Evolutionary conservation across 768 basidiomycete genomes (phyloP), one percentile per base, ranked within the genome.

Genomic region (Amanita subjunquillea): DNA sequence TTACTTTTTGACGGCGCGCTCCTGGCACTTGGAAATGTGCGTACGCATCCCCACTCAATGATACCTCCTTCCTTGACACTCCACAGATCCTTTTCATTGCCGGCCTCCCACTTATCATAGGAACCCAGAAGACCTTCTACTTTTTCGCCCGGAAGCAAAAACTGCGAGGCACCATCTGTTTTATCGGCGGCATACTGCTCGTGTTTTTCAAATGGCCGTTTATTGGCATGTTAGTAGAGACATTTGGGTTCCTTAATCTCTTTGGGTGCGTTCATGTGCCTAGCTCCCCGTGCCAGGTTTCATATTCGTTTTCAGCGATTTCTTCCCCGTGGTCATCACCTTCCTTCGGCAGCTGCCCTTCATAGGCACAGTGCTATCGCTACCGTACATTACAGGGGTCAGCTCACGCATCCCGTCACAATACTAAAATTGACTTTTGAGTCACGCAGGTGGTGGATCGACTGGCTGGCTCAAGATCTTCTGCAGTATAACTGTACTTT

Each of bases 251-350:
- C 72, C 69, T 98, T 61, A 97, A 96, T 65, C 76, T 99, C 40
- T 99, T 99, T 63, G 95, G 95, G 95, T 98, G 64, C 55, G 69
- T 62, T 6, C 25, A 47, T 12, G 48, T 9, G n/a, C 38, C 48
- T 53, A 13, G 22, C 27, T 38, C 17, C 23, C 22, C 48, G 23
- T 37, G n/a, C 44, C 25, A 15, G 9, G 29, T 32, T 47, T 49
- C 45, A 43, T 42, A 15, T 43, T 53, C 43, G 45, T 34, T 30
- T 56, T 43, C 70, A 98, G 95, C 42, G 95, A 97, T 70, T 99
- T 99, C 76, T 98, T 98, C 80, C 96, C 96, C 5, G 96, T 98
- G 55, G 86, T 99, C 51, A 73, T 99, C 47, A 93, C 91, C n/a
- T 97, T 98, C 76, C 70, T 98, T 57, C 79, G 94, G 52, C 95